phyloP scores from a whole-genome alignment of 1,284 basidiomycete species.

The Crepidotus sp. region DNA sequence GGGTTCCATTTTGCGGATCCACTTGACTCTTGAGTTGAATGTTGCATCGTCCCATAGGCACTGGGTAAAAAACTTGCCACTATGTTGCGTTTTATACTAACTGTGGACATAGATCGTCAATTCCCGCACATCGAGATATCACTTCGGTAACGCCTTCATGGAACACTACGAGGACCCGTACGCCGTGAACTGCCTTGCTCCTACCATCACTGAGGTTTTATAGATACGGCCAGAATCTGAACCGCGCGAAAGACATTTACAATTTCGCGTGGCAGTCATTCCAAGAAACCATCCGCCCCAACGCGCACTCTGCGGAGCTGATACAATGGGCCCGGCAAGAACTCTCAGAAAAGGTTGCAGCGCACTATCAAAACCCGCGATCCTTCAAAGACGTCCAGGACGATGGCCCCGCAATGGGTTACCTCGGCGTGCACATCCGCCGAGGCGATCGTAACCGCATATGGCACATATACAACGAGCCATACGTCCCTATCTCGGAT shows the following conservation, averaged over 20 bases:
- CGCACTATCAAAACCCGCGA: slow-evolving; percentile 14
- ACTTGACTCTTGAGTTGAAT: neutral
- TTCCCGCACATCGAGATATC: slow-evolving; percentile 54
- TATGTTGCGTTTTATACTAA: neutral
- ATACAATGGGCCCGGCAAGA: slow-evolving; percentile 45
- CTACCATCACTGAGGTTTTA: neutral
- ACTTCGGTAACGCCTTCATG: slow-evolving; percentile 46
- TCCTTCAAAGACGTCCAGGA: slow-evolving; percentile 12
- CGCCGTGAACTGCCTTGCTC: slow-evolving; percentile 1
- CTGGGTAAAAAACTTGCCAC: slow-evolving; percentile 37
- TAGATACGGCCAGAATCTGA: slow-evolving; percentile 46
- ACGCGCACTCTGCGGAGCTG: slow-evolving; percentile 33
- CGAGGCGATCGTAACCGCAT: slow-evolving; percentile 45
- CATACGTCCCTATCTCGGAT: slow-evolving; percentile 41
- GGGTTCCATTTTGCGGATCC: neutral
- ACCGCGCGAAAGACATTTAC: slow-evolving; percentile 49
- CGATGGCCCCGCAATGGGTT: slow-evolving; percentile 21
- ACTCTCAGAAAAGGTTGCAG: slow-evolving; percentile 26
- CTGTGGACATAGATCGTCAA: slow-evolving; percentile 42
- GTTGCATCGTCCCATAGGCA: slow-evolving; percentile 28
- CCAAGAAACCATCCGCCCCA: slow-evolving; percentile 44
- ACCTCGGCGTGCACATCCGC: slow-evolving; percentile 51
- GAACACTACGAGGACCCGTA: slow-evolving; percentile 57
- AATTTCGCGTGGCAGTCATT: slow-evolving; percentile 40
- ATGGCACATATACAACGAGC: slow-evolving; percentile 36